Conservation (phyloP, 352 stramenopile species). For the Halophytophthora polymorphica region DNA sequence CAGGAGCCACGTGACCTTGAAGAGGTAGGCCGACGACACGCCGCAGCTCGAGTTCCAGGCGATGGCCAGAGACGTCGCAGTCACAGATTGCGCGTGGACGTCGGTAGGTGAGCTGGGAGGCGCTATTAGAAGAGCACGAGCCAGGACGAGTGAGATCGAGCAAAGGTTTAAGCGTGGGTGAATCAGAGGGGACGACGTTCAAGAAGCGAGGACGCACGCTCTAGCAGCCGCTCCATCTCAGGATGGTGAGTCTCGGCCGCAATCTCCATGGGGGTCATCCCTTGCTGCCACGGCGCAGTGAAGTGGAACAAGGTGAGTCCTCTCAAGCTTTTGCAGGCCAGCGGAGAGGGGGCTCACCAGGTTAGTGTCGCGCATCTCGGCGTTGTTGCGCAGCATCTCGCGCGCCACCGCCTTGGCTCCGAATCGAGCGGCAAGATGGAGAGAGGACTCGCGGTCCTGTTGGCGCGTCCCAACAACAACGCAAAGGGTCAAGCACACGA, state of each 20-base stretch:
- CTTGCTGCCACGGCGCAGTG: slow-evolving; percentile 16
- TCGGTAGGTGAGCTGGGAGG: slow-evolving; percentile 27
- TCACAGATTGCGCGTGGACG: slow-evolving; percentile 11
- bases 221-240: slow-evolving; percentile 34
- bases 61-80: slow-evolving; percentile 29
- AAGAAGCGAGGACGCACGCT: slow-evolving; percentile 27
- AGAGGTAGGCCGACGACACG: slow-evolving; percentile 25
- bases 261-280: slow-evolving; percentile 41
- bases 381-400: slow-evolving; percentile 35
- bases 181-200: not conserved
- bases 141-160: not conserved
- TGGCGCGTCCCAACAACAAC: not conserved
- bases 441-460: slow-evolving; percentile 31
- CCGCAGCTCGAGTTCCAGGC: slow-evolving; percentile 20
- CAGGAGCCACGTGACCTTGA: slow-evolving; percentile 37
- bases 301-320: not conserved
- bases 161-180: not conserved
- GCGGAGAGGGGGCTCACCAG: slow-evolving; percentile 10
- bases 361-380: slow-evolving; percentile 30
- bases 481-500: too few relatives aligned
- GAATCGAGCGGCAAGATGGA: slow-evolving; percentile 51
- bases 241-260: slow-evolving; percentile 34
- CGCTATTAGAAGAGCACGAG: slow-evolving; percentile 12
- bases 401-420: slow-evolving; percentile 29
- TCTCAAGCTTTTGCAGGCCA: too few relatives aligned